These are phyloP conservation scores for Reutealis trisperma DNA, from an alignment of 345 rosid genomes.

Conservation along the genomic window DNA sequence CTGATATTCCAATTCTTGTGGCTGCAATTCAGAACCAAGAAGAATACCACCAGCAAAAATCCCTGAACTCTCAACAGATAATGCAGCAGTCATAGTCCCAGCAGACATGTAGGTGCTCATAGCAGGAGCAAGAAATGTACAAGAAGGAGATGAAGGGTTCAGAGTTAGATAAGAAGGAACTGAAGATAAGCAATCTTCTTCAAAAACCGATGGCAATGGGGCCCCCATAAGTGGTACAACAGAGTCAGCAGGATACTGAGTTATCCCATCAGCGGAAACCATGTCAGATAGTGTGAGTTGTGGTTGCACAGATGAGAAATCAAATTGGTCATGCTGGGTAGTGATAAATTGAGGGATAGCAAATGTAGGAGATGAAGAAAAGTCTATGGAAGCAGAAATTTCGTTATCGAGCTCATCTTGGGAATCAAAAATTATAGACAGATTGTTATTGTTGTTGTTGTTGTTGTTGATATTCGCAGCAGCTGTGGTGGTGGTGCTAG, in stretches of 20 bases:
- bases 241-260: slow-evolving; percentile 33
- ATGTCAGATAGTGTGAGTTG: slow-evolving; percentile 36
- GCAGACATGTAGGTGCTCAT: slow-evolving; percentile 42
- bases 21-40: slow-evolving; percentile 51
- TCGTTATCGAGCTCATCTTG: slow-evolving; percentile 71
- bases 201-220: slow-evolving; percentile 48
- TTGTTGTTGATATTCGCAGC: slow-evolving; percentile 22
- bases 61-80: slow-evolving; percentile 48
- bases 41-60: slow-evolving; percentile 42
- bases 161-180: slow-evolving; percentile 61
- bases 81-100: slow-evolving; percentile 40
- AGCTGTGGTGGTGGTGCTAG: slow-evolving; percentile 22
- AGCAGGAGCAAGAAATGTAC: slow-evolving; percentile 50
- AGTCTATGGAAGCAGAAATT: slow-evolving; percentile 79
- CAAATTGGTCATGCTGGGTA: slow-evolving; percentile 55
- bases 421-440: slow-evolving; percentile 57
- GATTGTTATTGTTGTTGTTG: slow-evolving; percentile 24
- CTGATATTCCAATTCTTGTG: slow-evolving; percentile 54
- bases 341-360: slow-evolving; percentile 46
- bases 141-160: slow-evolving; percentile 58
- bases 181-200: slow-evolving; percentile 76
- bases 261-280: slow-evolving; percentile 31
- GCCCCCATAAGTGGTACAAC: slow-evolving; percentile 35
- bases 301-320: slow-evolving; percentile 49
- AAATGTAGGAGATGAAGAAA: slow-evolving; percentile 64